Base-by-base conservation (phyloP, 2,329 filamentous ascomycete genomes). In the Exophiala bonariae region DNA sequence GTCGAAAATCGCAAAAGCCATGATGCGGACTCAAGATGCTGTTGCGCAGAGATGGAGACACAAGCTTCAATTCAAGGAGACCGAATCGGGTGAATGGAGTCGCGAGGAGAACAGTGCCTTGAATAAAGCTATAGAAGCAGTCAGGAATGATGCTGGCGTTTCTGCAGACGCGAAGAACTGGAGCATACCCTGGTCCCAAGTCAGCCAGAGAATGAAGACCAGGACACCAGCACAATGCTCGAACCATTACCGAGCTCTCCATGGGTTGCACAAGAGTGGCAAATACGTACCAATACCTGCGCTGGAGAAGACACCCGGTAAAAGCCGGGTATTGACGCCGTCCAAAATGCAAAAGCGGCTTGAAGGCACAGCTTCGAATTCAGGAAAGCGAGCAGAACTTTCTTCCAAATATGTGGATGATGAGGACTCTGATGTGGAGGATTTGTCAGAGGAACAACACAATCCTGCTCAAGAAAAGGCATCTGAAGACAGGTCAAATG, bases 21-120 rank as follows among this genome's bases (percentile, higher is more conserved):
- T 73, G 28, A 66, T 63, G 6, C 62, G 70, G 18, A 68, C 61
- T 11, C 60, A 64, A 18, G 70, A 73, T 44, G 66, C 71, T 48
- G 69, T 72, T 16, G 63, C 64, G 4, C 69, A 72, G 50, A 57
- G 69, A 28, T 73, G 69, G 69, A 67, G 68, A 42, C 71, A 72
- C 44, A 63, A 61, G 33, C 61, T 73, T 4, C 60, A 68, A 46
- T 63, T 70, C 47, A 63, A 65, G 3, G 50, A 62, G 6, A 65
- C 66, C 61, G 63, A 61, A 4, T 48, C 41, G 13, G 70, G 70
- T 1, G 41, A 60, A 13, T 73, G 70, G 70, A 61, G 58, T 2
- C 57, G 57, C n/a, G 56, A 63, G 2, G 70, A 72, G 49, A 40
- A 61, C 4, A 38, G 32, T 3, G 40, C 44, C 7, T 58, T 72